These are phyloP conservation scores for Carex sylvatica DNA, from an alignment of 202 grass and related monocot genomes.

Conservation along the genomic window DNA sequence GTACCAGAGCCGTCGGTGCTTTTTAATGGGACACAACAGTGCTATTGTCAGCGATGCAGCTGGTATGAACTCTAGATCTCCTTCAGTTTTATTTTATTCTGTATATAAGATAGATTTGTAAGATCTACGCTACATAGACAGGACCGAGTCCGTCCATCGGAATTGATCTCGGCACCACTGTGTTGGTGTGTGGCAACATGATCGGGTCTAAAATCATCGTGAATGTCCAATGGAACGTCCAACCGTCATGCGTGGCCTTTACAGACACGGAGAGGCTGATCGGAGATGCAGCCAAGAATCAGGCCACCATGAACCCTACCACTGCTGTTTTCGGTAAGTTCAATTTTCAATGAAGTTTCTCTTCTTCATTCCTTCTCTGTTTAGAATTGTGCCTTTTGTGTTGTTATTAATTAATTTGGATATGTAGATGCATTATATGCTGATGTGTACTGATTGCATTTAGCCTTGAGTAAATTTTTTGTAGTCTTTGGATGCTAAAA, in stretches of 20 bases:
- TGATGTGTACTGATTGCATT: no score
- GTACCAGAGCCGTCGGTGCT: slow-evolving; percentile 13
- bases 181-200: slow-evolving; percentile 92
- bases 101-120: no score
- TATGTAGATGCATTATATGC: no score
- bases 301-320: slow-evolving; percentile 88
- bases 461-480: no score
- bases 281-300: slow-evolving; percentile 49
- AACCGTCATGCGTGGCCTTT: slow-evolving; percentile 78
- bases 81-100: neutral
- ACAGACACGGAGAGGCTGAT: slow-evolving; percentile 91
- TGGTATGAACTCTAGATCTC: neutral
- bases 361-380: neutral
- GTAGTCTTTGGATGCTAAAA: no score
- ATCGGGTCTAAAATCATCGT: slow-evolving; percentile 87
- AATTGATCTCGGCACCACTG: slow-evolving; percentile 90
- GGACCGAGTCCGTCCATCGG: slow-evolving; percentile 50
- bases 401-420: neutral
- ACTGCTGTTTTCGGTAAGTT: slow-evolving; percentile 85
- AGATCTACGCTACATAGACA: no score
- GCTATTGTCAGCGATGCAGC: slow-evolving; percentile 27
- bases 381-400: neutral
- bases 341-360: neutral
- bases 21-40: neutral
- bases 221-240: slow-evolving; percentile 87